Evolutionary conservation across 2,329 filamentous ascomycete species (phyloP).

Genomic region (Aspergillus vadensis): DNA sequence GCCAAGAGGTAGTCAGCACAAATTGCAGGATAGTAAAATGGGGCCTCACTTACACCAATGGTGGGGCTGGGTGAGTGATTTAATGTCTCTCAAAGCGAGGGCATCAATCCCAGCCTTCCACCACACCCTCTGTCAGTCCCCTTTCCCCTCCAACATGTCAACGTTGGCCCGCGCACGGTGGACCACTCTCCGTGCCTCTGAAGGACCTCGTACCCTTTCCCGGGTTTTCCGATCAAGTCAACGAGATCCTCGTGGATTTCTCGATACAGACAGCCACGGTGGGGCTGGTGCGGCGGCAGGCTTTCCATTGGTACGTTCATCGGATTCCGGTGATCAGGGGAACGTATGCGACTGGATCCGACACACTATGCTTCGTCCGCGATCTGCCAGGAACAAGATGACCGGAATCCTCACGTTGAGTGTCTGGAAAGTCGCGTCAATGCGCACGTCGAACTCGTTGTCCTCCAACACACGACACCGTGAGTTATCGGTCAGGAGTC

Average conservation of each 20-base stretch:
- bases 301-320: background rate
- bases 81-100: background rate
- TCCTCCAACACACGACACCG: too few species aligned
- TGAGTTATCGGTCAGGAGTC: too few species aligned
- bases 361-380: slow-evolving; percentile 3
- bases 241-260: too few species aligned
- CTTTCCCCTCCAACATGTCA: background rate
- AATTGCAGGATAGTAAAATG: too few species aligned
- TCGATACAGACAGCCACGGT: too few species aligned
- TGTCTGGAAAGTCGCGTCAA: background rate
- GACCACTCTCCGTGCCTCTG: background rate
- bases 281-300: background rate
- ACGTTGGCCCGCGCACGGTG: background rate
- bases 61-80: background rate
- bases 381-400: background rate
- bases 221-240: too few species aligned
- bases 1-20: too few species aligned
- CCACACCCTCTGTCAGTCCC: background rate
- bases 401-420: background rate
- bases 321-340: background rate
- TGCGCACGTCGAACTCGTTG: too few species aligned
- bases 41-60: too few species aligned
- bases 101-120: background rate
- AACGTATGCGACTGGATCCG: background rate
- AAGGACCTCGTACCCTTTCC: too few species aligned